phyloP scores from a whole-genome alignment of 257 asterid genomes.

The Gentiana straminea region DNA sequence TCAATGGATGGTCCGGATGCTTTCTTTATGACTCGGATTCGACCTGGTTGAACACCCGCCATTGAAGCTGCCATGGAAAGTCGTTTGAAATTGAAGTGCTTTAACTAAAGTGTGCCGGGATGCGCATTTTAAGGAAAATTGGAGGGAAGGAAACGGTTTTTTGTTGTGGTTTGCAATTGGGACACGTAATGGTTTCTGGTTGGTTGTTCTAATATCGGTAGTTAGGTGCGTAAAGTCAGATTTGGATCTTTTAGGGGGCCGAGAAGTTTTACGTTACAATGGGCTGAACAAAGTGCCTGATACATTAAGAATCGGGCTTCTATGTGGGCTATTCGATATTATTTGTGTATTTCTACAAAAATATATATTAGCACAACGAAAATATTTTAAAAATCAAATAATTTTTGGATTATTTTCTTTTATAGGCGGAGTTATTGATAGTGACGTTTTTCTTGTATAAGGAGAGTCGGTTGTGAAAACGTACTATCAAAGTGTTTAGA shows the following conservation, averaged over 20 bases:
- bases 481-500: too few relatives aligned
- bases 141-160: conserved; percentile 64
- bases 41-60: conserved; percentile 54
- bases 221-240: neutral
- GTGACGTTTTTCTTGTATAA: too few relatives aligned
- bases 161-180: conserved; percentile 46
- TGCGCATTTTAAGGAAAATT: conserved; percentile 18
- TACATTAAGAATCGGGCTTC: too few relatives aligned
- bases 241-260: neutral
- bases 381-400: too few relatives aligned
- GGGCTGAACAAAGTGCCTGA: too few relatives aligned
- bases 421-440: too few relatives aligned
- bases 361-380: too few relatives aligned
- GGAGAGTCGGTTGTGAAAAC: too few relatives aligned
- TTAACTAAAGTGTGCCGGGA: conserved; percentile 13
- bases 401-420: too few relatives aligned
- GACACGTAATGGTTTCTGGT: conserved; percentile 42
- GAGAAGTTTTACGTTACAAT: neutral
- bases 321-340: too few relatives aligned
- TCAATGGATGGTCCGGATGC: conserved; percentile 18
- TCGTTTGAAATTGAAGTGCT: neutral
- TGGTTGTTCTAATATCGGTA: neutral
- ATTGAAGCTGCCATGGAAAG: conserved; percentile 29
- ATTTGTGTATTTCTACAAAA: too few relatives aligned
- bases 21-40: conserved; percentile 58